These are phyloP conservation scores for Vaccinium myrtillus DNA, from an alignment of 148 eudicot genomes.

Conservation along the genomic window DNA sequence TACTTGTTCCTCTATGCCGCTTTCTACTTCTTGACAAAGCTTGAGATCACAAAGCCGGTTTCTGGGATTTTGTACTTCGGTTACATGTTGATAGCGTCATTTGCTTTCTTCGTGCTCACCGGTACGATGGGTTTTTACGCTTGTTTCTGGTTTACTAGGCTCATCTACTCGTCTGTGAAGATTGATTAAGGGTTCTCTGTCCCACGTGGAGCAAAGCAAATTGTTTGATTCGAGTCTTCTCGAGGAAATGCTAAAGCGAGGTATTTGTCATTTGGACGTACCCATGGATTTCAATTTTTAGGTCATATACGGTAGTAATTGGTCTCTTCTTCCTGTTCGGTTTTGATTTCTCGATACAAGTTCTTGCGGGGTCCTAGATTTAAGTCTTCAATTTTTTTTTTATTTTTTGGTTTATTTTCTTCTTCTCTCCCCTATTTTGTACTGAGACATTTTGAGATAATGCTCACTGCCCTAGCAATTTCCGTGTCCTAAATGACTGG, in stretches of 20 bases:
- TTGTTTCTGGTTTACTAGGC: constrained; percentile 56
- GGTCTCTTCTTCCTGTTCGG: not conserved
- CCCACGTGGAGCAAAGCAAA: not conserved
- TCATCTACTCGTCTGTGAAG: constrained; percentile 59
- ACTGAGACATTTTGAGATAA: constrained; percentile 5
- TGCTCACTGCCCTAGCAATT: not conserved
- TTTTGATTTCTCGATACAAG: not conserved
- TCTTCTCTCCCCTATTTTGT: not conserved
- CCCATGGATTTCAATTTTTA: constrained; percentile 2
- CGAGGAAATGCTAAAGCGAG: not conserved
- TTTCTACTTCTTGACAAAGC: constrained; percentile 58
- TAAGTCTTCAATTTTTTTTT: not conserved
- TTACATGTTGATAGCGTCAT: constrained; percentile 54
- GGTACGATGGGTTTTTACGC: constrained; percentile 60
- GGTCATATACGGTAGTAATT: not conserved
- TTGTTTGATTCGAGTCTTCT: constrained; percentile 1
- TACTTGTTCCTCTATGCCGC: constrained; percentile 53
- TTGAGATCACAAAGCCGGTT: constrained; percentile 51
- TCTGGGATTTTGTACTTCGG: constrained; percentile 53
- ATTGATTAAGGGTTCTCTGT: constrained; percentile 32
- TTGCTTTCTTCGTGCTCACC: constrained; percentile 52
- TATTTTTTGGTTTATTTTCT: not conserved
- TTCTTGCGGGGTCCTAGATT: not conserved
- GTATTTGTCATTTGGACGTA: not conserved
- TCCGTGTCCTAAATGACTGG: constrained; percentile 1